Base-by-base conservation (phyloP, 225 moss, liverwort and hornwort genomes). In the Pseudisothecium myosuroides region DNA sequence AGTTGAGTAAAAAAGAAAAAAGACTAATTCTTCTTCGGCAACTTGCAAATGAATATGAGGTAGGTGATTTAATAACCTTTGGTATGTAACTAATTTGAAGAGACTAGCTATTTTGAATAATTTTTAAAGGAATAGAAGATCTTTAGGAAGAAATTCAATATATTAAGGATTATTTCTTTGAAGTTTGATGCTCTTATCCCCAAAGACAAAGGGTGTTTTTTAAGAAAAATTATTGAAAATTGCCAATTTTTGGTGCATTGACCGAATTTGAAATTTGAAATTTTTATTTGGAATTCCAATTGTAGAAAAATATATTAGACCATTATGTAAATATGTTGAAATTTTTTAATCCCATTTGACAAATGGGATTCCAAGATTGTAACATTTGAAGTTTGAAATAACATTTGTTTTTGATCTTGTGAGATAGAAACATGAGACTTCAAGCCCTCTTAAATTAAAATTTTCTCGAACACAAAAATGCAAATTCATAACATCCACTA, bases 41-140 rank as follows among this genome's bases (percentile, higher is more conserved):
- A 82, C 91, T 94, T 90, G 97, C 98, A 34, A 87, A 98, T 93
- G 96, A 97, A 82, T 95, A 95, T 85, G 98, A 98, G 90, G 98
- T 96, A 76, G 7, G 27, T 4, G 2, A 62, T 49, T 82, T 0
- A 1, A 29, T 59, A 87, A 54, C 49, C 8, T 55, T 76, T 15
- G 12, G 37, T 24, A 8, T 4, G 45, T 16, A 82, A 61, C 0
- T 55, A 76, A 55, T 67, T 54, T 69, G 20, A 9, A 50, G 0
- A 69, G 16, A 47, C 28, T 31, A 7, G 14, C 2, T 37, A 50
- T 1, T 29, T 63, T 62, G 12, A 83, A n/a, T 52, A 12, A 66
- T 52, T 26, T 1, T 64, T 52, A 17, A 21, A 50, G 4, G 7
- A 49, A 50, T 58, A 73, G 73, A 85, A 29, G 23, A 72, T 7